Base-by-base conservation (phyloP, 2,329 filamentous ascomycete genomes). In the Fusarium floridanum region DNA sequence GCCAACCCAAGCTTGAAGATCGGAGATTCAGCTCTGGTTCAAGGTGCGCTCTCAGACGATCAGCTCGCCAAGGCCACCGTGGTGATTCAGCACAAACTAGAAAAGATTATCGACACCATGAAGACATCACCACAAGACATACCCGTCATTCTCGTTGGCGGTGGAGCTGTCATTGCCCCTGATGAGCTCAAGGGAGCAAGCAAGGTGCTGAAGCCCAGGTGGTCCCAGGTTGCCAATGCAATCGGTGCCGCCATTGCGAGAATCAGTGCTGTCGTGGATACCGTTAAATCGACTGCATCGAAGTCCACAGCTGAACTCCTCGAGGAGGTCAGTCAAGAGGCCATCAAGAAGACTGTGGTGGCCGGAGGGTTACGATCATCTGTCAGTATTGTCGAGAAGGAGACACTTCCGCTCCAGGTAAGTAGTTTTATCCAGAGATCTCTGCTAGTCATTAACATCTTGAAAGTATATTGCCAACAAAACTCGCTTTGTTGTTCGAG, bases 161-260 rank as follows among this genome's bases (percentile, higher is more conserved):
- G 91, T 0, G 91, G 91, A 6, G 89, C 90, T 1, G 83, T 92
- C 11, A 85, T 92, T 50, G 87, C 88, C 0, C 90, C 89, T 0
- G 83, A 88, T 39, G 79, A 85, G n/a, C 82, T 92, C 0, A 82
- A 83, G 36, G 90, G 90, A 2, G 90, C 89, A 10, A 89, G 87
- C 68, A 83, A 81, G 36, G 88, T 92, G 2, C 80, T 91, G 53
- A 90, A 88, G 71, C 89, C 89, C 0, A 82, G 85, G 45, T 91
- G 86, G 83, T 87, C 89, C 2, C 86, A 86, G 4, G 89, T 92
- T 2, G 91, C 91, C 10, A 92, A 92, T 76, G 91, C 91, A 0
- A 90, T 92, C 11, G 91, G 91, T 2, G 91, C 90, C 10, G 90
- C 91, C 1, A 91, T 90, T 67, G 89, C 90, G 2, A 83, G 88